Evolutionary conservation across 495 filamentous ascomycete species (phyloP).

Genomic region (Penicillium pancosmium): DNA sequence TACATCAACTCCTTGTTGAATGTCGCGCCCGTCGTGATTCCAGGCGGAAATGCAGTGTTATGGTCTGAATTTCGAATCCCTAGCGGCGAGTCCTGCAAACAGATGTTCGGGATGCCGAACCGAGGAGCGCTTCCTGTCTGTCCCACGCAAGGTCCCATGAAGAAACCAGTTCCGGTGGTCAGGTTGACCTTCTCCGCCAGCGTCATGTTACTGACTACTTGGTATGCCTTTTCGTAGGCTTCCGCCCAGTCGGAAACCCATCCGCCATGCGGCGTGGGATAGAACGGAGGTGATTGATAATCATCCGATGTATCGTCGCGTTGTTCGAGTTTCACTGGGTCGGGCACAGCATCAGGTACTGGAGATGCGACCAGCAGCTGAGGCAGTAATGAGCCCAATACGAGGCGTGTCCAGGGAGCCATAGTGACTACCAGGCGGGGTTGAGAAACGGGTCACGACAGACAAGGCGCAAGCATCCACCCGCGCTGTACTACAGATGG

Average conservation of each 20-base stretch:
- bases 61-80: constrained; percentile 55
- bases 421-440: constrained; percentile 16
- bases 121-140: constrained; percentile 45
- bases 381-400: constrained; percentile 21
- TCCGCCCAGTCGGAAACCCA: constrained; percentile 69
- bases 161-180: constrained; percentile 70
- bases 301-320: constrained; percentile 17
- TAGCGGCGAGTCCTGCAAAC: constrained; percentile 48
- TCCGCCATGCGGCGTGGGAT: constrained; percentile 84
- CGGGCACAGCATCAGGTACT: constrained; percentile 13
- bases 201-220: constrained; percentile 82
- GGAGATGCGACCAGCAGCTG: constrained; percentile 18
- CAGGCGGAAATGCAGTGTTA: constrained; percentile 60
- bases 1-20: constrained; percentile 67
- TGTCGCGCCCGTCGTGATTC: constrained; percentile 58
- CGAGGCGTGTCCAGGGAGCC: constrained; percentile 27
- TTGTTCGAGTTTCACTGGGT: constrained; percentile 8
- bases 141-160: constrained; percentile 49
- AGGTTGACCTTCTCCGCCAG: constrained; percentile 93
- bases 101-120: constrained; percentile 46
- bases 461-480: constrained; percentile 8
- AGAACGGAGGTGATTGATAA: constrained; percentile 63
- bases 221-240: constrained; percentile 78
- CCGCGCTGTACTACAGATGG: constrained; percentile 7
- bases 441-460: constrained; percentile 9